These are phyloP conservation scores for Naganishia friedmannii DNA, from an alignment of 768 basidiomycete genomes.

Conservation along the genomic window DNA sequence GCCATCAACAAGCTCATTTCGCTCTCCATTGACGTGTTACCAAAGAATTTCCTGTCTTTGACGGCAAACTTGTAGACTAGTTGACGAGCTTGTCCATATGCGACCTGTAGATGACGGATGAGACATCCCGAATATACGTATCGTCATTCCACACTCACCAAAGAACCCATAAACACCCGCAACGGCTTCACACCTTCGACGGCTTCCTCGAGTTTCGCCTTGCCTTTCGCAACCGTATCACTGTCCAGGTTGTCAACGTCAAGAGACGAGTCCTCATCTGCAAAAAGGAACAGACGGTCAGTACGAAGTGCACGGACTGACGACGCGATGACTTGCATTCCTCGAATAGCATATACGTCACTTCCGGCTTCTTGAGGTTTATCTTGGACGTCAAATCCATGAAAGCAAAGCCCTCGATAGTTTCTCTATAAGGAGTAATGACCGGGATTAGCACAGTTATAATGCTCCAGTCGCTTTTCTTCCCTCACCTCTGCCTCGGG, in stretches of 20 bases:
- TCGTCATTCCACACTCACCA: constrained; percentile 30
- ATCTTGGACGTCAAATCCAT: constrained; percentile 80
- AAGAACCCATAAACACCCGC: constrained; percentile 45
- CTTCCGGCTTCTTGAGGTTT: constrained; percentile 73
- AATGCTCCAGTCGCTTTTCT: not conserved
- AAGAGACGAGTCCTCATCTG: constrained; percentile 25
- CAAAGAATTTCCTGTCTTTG: constrained; percentile 84
- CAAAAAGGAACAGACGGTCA: no score
- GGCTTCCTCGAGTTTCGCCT: constrained; percentile 6
- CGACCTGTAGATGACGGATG: constrained; percentile 34
- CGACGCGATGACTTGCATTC: constrained; percentile 64
- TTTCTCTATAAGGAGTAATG: constrained; percentile 16
- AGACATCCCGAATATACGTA: no score
- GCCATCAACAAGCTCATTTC: constrained; percentile 95
- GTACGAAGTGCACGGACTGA: no score
- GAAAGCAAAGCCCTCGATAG: constrained; percentile 77
- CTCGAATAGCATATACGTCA: constrained; percentile 72
- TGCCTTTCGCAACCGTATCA: not conserved
- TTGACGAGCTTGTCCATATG: constrained; percentile 55
- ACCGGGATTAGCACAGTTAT: not conserved
- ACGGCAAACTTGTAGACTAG: constrained; percentile 58
- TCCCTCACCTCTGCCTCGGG: constrained; percentile 23
- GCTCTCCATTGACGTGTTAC: constrained; percentile 97
- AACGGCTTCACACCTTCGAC: not conserved
- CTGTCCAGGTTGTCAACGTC: not conserved